Conservation (phyloP, 106 monocot species). For the Narthecium ossifragum region DNA sequence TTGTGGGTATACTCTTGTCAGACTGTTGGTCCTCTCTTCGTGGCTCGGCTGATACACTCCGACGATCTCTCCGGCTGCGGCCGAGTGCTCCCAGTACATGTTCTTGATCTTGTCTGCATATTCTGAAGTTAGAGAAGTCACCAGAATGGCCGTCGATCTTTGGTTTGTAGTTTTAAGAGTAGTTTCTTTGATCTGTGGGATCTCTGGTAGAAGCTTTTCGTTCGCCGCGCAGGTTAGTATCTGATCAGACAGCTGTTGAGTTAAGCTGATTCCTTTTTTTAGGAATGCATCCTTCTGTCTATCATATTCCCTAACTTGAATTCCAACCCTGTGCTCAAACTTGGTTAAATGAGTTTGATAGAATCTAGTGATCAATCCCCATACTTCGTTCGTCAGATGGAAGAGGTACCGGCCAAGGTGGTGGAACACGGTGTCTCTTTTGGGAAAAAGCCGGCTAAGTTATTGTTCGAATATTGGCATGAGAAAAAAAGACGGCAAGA, state of each 20-base stretch:
- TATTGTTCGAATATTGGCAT: constrained; percentile 54
- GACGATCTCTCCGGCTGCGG: constrained; percentile 31
- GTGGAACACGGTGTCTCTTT: constrained; percentile 76
- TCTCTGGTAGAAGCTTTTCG: constrained; percentile 38
- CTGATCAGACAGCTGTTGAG: constrained; percentile 26
- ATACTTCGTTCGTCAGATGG: constrained; percentile 5
- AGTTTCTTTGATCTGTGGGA: background rate
- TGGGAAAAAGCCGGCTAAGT: constrained; percentile 51
- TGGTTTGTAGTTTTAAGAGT: too few relatives aligned
- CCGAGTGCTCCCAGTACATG: constrained; percentile 66
- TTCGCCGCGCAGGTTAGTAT: constrained; percentile 28
- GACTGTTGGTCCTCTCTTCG: constrained; percentile 46
- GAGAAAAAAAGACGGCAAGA: constrained; percentile 62
- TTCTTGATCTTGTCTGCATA: constrained; percentile 43
- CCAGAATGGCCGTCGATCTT: constrained; percentile 36
- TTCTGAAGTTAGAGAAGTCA: constrained; percentile 49
- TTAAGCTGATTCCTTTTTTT: background rate
- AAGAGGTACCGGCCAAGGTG: constrained; percentile 57
- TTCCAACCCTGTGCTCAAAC: constrained; percentile 29
- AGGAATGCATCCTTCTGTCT: background rate
- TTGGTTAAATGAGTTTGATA: constrained; percentile 44
- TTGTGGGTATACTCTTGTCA: constrained; percentile 51
- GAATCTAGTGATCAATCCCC: constrained; percentile 9
- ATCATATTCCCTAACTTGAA: constrained; percentile 4
- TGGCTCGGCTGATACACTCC: constrained; percentile 64